Evolutionary conservation across 306 rosid genomes (phyloP).

Genomic region (Pueraria montana): DNA sequence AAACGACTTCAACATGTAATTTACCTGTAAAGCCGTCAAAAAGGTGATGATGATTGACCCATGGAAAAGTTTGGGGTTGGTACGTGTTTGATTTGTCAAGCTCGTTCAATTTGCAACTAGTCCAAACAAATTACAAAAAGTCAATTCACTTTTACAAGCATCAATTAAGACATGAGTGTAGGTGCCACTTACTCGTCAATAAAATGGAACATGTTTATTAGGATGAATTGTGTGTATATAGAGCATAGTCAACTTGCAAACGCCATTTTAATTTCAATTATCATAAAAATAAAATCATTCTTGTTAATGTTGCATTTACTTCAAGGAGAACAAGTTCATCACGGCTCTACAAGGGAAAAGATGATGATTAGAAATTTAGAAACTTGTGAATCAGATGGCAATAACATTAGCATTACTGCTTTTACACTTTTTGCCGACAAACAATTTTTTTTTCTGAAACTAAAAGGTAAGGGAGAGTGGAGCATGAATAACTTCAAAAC

Average conservation of each 20-base stretch:
- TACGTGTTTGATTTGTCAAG: slow-evolving; percentile 34
- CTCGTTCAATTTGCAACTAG: slow-evolving; percentile 7
- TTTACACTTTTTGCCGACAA: neutral
- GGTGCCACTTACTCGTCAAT: neutral
- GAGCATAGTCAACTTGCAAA: neutral
- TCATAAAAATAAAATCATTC: neutral
- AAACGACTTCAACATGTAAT: slow-evolving; percentile 26
- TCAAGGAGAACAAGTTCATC: slow-evolving; percentile 15
- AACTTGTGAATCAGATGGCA: neutral
- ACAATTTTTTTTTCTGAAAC: neutral
- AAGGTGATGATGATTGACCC: slow-evolving; percentile 22
- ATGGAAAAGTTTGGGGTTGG: slow-evolving; percentile 8
- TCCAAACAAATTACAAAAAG: slow-evolving; percentile 23
- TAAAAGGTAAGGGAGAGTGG: no score
- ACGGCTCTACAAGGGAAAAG: neutral
- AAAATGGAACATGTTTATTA: neutral
- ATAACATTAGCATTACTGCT: neutral
- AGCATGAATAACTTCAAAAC: neutral
- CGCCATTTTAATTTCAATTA: neutral
- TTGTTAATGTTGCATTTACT: neutral
- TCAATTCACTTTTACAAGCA: slow-evolving; percentile 45
- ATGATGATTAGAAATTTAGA: neutral
- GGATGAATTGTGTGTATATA: neutral
- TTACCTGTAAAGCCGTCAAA: slow-evolving; percentile 28
- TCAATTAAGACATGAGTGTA: neutral